Conservation (phyloP, 208 protist genomes). For the Leishmania arabica region DNA sequence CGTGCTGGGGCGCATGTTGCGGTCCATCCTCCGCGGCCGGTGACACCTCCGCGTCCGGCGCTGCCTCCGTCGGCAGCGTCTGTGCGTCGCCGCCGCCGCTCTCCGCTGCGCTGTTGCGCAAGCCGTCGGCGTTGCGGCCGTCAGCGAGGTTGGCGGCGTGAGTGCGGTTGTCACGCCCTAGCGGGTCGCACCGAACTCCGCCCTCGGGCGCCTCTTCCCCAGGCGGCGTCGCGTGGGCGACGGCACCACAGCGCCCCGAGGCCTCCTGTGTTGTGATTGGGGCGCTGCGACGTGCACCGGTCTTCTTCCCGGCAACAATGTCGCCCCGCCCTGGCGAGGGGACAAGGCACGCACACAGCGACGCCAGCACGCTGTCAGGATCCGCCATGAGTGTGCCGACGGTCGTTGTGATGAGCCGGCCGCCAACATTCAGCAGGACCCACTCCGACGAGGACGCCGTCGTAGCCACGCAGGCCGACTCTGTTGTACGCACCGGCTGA, state of each 20-base stretch:
- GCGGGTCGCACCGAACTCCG: not conserved
- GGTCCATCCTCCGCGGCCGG: not conserved
- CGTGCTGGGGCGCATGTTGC: not conserved
- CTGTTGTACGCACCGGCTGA: conserved; percentile 10
- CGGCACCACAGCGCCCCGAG: not conserved
- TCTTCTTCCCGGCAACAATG: not conserved
- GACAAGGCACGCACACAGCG: conserved; percentile 32
- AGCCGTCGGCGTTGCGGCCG: not conserved
- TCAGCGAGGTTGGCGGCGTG: not conserved
- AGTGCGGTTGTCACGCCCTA: not conserved
- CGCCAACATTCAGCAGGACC: conserved; percentile 84
- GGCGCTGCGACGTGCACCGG: not conserved
- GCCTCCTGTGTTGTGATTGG: not conserved
- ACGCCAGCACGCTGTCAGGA: conserved; percentile 60
- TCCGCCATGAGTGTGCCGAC: conserved; percentile 70
- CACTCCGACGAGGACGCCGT: conserved; percentile 49
- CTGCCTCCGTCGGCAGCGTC: not conserved
- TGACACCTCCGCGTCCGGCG: not conserved
- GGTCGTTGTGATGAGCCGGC: conserved; percentile 75
- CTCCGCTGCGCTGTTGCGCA: conserved; percentile 1
- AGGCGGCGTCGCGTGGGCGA: not conserved
- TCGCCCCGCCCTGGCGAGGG: not conserved
- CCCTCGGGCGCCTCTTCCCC: not conserved
- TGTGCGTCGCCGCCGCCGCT: conserved; percentile 2
- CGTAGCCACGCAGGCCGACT: conserved; percentile 24